Evolutionary conservation across 441 rosid genomes (phyloP), one percentile per base, ranked within the genome.

Genomic region (Geranium incanum): DNA sequence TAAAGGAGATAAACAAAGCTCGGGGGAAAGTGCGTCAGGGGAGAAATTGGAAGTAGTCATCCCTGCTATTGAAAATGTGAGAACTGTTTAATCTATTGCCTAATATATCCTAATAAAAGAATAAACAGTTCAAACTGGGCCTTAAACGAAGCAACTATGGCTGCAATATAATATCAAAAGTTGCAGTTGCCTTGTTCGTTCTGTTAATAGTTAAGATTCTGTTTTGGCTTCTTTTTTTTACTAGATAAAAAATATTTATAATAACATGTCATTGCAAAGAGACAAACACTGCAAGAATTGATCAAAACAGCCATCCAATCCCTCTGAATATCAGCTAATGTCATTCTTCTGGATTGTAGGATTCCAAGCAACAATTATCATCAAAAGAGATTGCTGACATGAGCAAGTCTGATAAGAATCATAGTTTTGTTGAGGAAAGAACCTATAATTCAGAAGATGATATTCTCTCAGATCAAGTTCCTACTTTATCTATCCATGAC

Each of bases 391-490:
- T 76, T 72, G 71, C 74, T 68, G 84, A 80, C 78, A 71, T 65
- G 71, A 79, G 76, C 33, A 28, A 28, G 33, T 28, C 33, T 28
- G 33, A 28, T 28, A 28, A 28, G 33, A 28, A 28, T 28, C 33
- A 28, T 77, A 86, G 75, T 80, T 71, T 71, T 77, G 79, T 73
- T 69, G 92, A 83, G 70, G 91, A 80, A 76, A 76, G 70, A 83
- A 78, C 63, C 64, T 86, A 79, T 74, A 81, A 85, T 82, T 68
- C 77, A 55, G 95, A 87, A 48, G 87, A 86, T 71, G 89, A 80
- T 81, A 75, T 81, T 75, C 77, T 67, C 55, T 84, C 95, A 75
- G 91, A 88, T 82, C 89, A 88, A 84, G 96, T 80, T 85, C 91
- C 89, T 74, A 89, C 91, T 68, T 86, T 86, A 68, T 82, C 93